These are phyloP conservation scores for Gossypium turneri DNA, from an alignment of 345 rosid genomes.

Conservation along the genomic window DNA sequence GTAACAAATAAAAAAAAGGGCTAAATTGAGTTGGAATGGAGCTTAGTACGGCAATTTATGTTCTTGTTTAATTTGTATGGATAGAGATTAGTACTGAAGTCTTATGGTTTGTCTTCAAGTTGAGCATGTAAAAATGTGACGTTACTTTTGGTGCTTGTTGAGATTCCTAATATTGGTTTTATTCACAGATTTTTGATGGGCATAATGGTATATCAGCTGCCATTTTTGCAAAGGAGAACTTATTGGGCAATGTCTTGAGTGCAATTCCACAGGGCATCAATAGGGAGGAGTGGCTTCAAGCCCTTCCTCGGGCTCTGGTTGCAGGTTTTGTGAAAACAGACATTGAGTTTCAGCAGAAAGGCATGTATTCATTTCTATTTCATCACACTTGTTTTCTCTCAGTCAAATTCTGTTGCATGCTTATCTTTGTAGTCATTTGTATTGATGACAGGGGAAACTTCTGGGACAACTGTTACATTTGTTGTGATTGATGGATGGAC, in stretches of 20 bases:
- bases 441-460: slow-evolving; percentile 78
- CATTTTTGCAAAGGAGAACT: slow-evolving; percentile 77
- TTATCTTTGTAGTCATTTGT: slow-evolving; percentile 22
- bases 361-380: slow-evolving; percentile 28
- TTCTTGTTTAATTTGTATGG: neutral
- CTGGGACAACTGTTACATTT: slow-evolving; percentile 97
- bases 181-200: slow-evolving; percentile 81
- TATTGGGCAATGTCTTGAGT: slow-evolving; percentile 78
- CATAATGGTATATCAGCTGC: slow-evolving; percentile 99
- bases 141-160: slow-evolving; percentile 2
- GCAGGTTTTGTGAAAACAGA: slow-evolving; percentile 99
- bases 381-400: neutral
- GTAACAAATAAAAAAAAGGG: neutral
- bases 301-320: slow-evolving; percentile 93
- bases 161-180: slow-evolving; percentile 18
- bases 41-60: neutral
- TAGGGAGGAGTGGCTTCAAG: slow-evolving; percentile 98
- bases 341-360: slow-evolving; percentile 95
- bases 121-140: neutral
- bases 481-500: slow-evolving; percentile 98
- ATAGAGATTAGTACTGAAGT: neutral
- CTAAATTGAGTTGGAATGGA: neutral
- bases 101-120: neutral
- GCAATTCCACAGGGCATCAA: slow-evolving; percentile 73
- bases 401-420: slow-evolving; percentile 12